phyloP scores from a whole-genome alignment of 208 protist species.

The Acanthamoeba royreba region DNA sequence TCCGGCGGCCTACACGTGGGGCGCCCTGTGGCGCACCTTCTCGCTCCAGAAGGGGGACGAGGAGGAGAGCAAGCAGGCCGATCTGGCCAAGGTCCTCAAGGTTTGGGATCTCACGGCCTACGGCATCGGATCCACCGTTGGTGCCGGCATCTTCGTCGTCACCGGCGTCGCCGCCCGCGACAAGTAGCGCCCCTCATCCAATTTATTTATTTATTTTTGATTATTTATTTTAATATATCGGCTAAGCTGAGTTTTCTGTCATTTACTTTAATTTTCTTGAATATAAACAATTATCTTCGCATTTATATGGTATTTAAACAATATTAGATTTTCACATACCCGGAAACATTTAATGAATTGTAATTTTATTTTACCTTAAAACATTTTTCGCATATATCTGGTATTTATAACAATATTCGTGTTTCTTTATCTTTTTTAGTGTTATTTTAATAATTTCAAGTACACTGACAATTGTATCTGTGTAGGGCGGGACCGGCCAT shows the following conservation, averaged over 20 bases:
- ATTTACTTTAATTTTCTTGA: neutral
- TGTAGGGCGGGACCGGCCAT: slow-evolving; percentile 43
- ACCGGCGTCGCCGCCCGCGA: slow-evolving; percentile 47
- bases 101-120: slow-evolving; percentile 3
- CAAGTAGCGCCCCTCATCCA: neutral
- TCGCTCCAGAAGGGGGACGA: neutral
- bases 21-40: neutral
- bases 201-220: too few relatives aligned
- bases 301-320: too few relatives aligned
- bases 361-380: too few relatives aligned
- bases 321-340: too few relatives aligned
- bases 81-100: neutral
- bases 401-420: neutral
- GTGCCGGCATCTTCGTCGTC: slow-evolving; percentile 62
- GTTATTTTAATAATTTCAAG: neutral
- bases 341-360: too few relatives aligned
- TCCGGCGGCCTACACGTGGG: neutral
- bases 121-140: neutral
- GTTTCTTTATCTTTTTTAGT: neutral
- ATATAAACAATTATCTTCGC: too few relatives aligned
- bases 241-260: too few relatives aligned
- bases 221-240: too few relatives aligned
- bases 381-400: too few relatives aligned
- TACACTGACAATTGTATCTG: neutral
- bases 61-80: neutral